Percentiles rank a stretch among this genome's conserved stretches.
These are phyloP conservation scores for Calonectria honghensis DNA, from an alignment of 2,329 filamentous ascomycete genomes.

Conservation along the genomic window DNA sequence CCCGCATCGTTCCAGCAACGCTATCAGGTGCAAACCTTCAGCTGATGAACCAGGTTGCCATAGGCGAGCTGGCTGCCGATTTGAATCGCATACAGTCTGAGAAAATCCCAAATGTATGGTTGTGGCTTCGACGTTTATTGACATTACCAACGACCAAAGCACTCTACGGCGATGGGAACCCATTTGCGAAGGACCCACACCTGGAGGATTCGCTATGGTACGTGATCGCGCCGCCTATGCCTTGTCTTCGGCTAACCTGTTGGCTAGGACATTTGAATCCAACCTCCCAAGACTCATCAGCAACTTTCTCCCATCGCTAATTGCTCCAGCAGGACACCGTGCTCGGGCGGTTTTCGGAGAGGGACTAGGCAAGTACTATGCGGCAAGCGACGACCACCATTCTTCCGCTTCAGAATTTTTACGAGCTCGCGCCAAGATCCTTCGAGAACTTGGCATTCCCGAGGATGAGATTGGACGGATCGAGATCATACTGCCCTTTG, in stretches of 20 bases:
- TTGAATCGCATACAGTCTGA: background rate
- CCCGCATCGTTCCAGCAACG: conserved; percentile 53
- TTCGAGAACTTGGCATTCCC: conserved; percentile 1
- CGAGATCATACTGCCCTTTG: conserved; percentile 55
- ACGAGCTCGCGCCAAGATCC: background rate
- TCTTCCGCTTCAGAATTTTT: conserved; percentile 1
- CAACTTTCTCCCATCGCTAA: conserved; percentile 13
- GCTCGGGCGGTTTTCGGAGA: conserved; percentile 6
- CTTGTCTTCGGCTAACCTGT: background rate
- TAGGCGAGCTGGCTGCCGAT: background rate
- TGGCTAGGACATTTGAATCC: conserved; percentile 19
- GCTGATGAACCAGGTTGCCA: background rate
- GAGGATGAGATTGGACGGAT: conserved; percentile 7
- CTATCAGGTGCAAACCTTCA: conserved; percentile 7
- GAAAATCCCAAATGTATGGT: conserved; percentile 12
- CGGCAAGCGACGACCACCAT: background rate
- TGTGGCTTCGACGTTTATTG: conserved; percentile 33
- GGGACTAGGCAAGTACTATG: conserved; percentile 21
- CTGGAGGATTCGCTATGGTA: conserved; percentile 29
- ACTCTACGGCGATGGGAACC: conserved; percentile 22
- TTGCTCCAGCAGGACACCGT: conserved; percentile 1
- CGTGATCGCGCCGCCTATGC: background rate
- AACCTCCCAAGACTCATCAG: conserved; percentile 16
- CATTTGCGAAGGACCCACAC: conserved; percentile 3
- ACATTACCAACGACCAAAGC: conserved; percentile 30